Base-by-base conservation (phyloP, 2,329 filamentous ascomycete genomes). In the Pseudocercospora ulei region DNA sequence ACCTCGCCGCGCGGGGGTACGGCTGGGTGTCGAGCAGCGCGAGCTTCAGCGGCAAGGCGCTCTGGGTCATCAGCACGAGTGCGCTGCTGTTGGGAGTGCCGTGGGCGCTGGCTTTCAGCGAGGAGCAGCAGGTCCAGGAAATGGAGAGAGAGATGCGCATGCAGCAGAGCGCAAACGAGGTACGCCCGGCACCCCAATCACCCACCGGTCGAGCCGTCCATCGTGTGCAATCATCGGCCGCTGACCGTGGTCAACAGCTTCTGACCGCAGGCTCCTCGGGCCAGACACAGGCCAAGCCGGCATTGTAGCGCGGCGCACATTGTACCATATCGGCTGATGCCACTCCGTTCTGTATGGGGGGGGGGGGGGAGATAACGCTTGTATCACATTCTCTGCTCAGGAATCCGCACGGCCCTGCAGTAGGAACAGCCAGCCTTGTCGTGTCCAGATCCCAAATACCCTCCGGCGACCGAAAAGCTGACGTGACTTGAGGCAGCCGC, bases 61-160 rank as follows among this genome's bases (percentile, higher is more conserved):
- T 93, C 53, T 98, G 86, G 85, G 78, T 95, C 39, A 69, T 98
- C 43, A 85, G 80, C 65, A 94, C 87, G 49, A 87, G 81, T 46
- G 85, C 84, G 44, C 74, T 98, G 59, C 70, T 98, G 60, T 68
- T 96, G 49, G 87, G 86, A 54, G 85, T 96, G 35, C 90, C 90
- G 39, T 96, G 86, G 72, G 87, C 86, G 43, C 71, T 98, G 53
- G 88, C 86, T 42, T 88, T 86, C 61, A 79, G 82, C 49, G 90
- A 98, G 71, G 90, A 98, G 71, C 86, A 95, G 72, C 84, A 94
- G 70, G 78, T 93, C 62, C 72, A 88, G 50, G 88, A 94, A 70
- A 92, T 95, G 85, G 90, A 98, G 76, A 78, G 86, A 65, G 88
- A 95, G 70, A 86, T 87, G 75, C 79, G 82, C 64, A 90, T 94